Evolutionary conservation across 257 asterid genomes (phyloP).

Genomic region (Solanum acaule): DNA sequence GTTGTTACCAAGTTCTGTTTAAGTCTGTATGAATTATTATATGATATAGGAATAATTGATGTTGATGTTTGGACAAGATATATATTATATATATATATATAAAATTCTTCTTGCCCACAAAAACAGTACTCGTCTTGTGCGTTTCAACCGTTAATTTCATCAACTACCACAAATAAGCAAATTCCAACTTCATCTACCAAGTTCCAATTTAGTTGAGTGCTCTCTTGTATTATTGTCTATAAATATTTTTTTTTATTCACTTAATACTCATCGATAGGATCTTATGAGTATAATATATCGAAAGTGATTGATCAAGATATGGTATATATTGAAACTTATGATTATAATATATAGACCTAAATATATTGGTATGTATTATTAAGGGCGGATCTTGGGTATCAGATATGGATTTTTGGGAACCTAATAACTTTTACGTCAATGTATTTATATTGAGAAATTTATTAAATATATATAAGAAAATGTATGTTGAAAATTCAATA

Average conservation of each 20-base stretch:
- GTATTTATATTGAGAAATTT: no score
- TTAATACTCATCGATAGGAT: not conserved
- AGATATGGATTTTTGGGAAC: no score
- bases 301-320: not conserved
- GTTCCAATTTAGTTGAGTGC: not conserved
- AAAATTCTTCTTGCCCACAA: not conserved
- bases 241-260: not conserved
- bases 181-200: not conserved
- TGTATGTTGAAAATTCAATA: no score
- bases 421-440: no score
- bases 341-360: not conserved
- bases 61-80: not conserved
- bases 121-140: not conserved
- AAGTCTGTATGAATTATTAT: not conserved
- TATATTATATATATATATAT: no score
- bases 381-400: no score
- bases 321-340: not conserved
- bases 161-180: not conserved
- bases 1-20: not conserved
- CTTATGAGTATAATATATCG: not conserved
- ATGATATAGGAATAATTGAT: not conserved
- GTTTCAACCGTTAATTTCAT: not conserved
- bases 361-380: no score
- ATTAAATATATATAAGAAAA: no score
- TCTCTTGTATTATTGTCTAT: not conserved